phyloP scores from a whole-genome alignment of 192 early-diverging fungal genomes.

The Coemansia sp. region DNA sequence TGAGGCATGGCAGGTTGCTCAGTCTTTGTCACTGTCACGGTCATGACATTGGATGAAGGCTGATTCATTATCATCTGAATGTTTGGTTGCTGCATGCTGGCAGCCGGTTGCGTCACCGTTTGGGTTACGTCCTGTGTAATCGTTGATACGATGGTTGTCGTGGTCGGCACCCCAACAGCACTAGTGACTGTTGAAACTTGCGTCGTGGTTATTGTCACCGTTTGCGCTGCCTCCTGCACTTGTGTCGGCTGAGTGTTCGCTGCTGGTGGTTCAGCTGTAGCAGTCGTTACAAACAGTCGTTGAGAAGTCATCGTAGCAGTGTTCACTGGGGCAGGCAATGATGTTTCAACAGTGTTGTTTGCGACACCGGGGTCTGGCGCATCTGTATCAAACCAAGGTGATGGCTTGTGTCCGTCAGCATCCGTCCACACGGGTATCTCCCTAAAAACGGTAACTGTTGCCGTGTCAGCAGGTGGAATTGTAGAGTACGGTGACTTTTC shows the following conservation, averaged over 20 bases:
- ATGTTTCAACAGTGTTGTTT: too few species aligned
- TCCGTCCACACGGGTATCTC: neutral
- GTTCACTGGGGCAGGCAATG: too few species aligned
- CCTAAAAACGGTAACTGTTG: neutral
- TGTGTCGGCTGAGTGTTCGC: neutral
- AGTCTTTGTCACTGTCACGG: neutral
- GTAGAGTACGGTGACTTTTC: neutral
- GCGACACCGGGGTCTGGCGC: neutral
- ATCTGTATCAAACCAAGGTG: neutral
- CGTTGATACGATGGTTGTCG: neutral
- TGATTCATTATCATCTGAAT: constrained; percentile 1
- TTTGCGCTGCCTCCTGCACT: neutral
- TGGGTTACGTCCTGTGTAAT: neutral
- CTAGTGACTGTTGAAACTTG: neutral
- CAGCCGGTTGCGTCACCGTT: neutral
- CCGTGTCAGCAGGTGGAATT: neutral
- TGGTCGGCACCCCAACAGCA: neutral
- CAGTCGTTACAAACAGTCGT: too few species aligned
- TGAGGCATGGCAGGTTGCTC: neutral
- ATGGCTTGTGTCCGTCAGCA: neutral
- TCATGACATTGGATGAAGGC: neutral
- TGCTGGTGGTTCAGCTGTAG: neutral
- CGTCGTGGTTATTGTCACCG: neutral
- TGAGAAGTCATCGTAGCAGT: too few species aligned
- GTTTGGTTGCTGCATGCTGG: neutral